Evolutionary conservation across 495 filamentous ascomycete genomes (phyloP), one percentile per base, ranked within the genome.

Genomic region (Penicillium malachiteum): DNA sequence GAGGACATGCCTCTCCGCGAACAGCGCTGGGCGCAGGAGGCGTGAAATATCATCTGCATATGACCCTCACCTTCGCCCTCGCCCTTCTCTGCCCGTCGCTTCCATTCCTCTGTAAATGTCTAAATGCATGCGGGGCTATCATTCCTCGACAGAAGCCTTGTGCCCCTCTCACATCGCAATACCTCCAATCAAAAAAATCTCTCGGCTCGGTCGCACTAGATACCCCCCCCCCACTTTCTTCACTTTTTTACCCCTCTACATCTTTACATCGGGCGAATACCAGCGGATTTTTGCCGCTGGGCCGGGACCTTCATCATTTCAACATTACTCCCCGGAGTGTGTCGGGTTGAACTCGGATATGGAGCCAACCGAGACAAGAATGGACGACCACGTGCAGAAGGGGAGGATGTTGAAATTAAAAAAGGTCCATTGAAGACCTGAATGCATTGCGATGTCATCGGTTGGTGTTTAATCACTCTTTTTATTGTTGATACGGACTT

Each of bases 1-100:
- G 78, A 78, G 58, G 84, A 90, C 60, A 80, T 83, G 70, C 81
- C 87, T 6, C 58, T 94, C 49, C 80, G 95, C 44, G 94, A 98
- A 77, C 78, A 80, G 68, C 80, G 90, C 63, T 97, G 94, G 94
- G 86, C 88, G 12, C 80, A 88, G 49, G 72, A 74, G 56, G 72
- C 63, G 33, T 76, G n/a, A 50, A 21, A 12, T 21, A 11, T 34
- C 26, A 13, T 12, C 8, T 46, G 17, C 11, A 30, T 13, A 30
- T 30, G 4, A 26, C 16, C n/a, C 33, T 35, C 32, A 49, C 47
- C 16, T 48, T 48, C 13, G 17, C 52, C 32, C 31, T 46, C 40
- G 5, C 31, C 32, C 41, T 11, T 41, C 21, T 38, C 39, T 26
- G 21, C 31, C 14, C 40, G 9, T 45, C 42, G 18, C 43, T 21